These are phyloP conservation scores for Achlya hypogyna DNA, from an alignment of 352 stramenopile species.

Conservation along the genomic window DNA sequence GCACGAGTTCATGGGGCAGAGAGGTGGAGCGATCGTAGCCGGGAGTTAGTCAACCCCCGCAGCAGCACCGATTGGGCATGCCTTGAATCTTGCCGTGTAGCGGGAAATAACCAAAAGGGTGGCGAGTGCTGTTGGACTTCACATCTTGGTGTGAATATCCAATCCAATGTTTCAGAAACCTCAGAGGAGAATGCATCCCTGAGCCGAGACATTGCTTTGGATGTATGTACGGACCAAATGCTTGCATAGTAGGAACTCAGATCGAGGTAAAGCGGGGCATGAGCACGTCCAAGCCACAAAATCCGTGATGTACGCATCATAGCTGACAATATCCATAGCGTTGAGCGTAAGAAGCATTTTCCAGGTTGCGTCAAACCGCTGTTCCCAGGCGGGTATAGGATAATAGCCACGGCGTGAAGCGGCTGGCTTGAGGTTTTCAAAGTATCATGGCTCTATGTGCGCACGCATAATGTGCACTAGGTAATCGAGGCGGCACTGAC, in stretches of 20 bases:
- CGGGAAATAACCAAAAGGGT: background rate
- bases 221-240: background rate
- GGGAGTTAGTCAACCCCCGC: too few relatives aligned
- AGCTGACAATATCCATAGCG: background rate
- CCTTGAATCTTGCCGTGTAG: too few relatives aligned
- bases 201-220: background rate
- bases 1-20: too few relatives aligned
- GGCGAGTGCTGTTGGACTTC: background rate
- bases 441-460: background rate
- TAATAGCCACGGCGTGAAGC: background rate
- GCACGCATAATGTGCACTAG: background rate
- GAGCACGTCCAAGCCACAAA: background rate
- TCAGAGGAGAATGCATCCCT: too few relatives aligned
- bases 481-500: background rate
- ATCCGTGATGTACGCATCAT: background rate
- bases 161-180: background rate
- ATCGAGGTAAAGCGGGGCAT: background rate
- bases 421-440: background rate
- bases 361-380: background rate
- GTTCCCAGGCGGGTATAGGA: background rate
- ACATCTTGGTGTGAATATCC: background rate
- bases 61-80: too few relatives aligned
- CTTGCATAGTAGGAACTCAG: background rate
- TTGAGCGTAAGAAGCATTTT: background rate
- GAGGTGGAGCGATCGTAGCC: too few relatives aligned